These are phyloP conservation scores for Kurtzmaniella natalensis DNA, from an alignment of 1,139 yeast species.

Conservation along the genomic window DNA sequence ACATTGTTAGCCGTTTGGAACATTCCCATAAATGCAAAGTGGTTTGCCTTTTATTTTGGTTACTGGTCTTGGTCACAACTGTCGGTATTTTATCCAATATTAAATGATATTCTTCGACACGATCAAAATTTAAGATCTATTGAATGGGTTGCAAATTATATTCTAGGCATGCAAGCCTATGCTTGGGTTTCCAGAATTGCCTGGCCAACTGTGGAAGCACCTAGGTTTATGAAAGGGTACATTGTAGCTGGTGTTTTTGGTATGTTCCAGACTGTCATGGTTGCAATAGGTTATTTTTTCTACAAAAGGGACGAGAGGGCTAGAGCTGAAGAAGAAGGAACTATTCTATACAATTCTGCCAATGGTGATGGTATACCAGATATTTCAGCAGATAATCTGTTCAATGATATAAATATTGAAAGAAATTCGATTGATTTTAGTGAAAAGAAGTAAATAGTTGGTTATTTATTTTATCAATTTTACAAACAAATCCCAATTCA, in stretches of 20 bases:
- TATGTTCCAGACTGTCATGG: constrained; percentile 41
- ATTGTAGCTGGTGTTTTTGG: constrained; percentile 48
- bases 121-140: constrained; percentile 32
- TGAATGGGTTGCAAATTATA: constrained; percentile 27
- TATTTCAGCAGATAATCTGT: too few relatives aligned
- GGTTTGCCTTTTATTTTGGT: constrained; percentile 18
- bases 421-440: too few relatives aligned
- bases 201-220: constrained; percentile 43
- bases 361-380: constrained; percentile 4
- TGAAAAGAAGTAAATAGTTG: too few relatives aligned
- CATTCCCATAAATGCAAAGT: constrained; percentile 17
- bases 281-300: constrained; percentile 48
- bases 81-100: constrained; percentile 34
- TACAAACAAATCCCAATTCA: too few relatives aligned
- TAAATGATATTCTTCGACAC: constrained; percentile 33
- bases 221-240: constrained; percentile 34
- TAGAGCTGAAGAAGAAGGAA: constrained; percentile 50
- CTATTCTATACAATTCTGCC: constrained; percentile 41
- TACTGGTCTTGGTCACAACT: constrained; percentile 28
- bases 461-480: too few relatives aligned
- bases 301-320: constrained; percentile 56
- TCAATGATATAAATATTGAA: too few relatives aligned
- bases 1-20: constrained; percentile 19
- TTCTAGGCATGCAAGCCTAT: constrained; percentile 25
- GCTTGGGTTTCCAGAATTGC: constrained; percentile 29